These are phyloP conservation scores for Giardia duodenalis DNA, from an alignment of 208 protist species.

Conservation along the genomic window DNA sequence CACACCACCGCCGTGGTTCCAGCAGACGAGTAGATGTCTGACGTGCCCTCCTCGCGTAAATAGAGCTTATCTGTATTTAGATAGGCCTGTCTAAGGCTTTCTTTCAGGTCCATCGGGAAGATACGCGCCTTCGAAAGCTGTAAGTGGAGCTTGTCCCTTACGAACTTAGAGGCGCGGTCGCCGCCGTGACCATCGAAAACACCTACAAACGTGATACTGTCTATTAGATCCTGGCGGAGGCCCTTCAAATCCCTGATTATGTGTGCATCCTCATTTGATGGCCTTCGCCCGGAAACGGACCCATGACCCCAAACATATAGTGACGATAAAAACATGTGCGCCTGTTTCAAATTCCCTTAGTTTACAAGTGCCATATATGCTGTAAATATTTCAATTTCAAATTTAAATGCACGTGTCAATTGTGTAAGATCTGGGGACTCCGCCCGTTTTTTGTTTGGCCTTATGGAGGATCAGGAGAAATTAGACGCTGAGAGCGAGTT, in stretches of 20 bases:
- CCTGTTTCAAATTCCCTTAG: not conserved
- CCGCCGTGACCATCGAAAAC: constrained; percentile 27
- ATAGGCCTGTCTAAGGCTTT: not conserved
- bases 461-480: no score
- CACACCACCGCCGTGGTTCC: constrained; percentile 12
- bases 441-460: no score
- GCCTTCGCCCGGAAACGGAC: not conserved
- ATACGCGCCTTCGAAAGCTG: not conserved
- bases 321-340: not conserved
- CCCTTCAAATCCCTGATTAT: not conserved
- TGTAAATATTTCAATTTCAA: no score
- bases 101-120: not conserved
- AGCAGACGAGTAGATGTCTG: constrained; percentile 24
- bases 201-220: not conserved
- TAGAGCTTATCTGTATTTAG: constrained; percentile 13
- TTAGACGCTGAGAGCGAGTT: no score
- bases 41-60: not conserved
- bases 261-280: constrained; percentile 21
- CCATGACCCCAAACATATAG: not conserved
- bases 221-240: not conserved
- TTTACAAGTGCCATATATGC: no score
- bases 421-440: no score
- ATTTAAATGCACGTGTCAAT: no score
- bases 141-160: not conserved
- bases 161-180: not conserved